Evolutionary conservation across 2,329 filamentous ascomycete species (phyloP), one percentile per base, ranked within the genome.

Genomic region (Fusarium sp.): DNA sequence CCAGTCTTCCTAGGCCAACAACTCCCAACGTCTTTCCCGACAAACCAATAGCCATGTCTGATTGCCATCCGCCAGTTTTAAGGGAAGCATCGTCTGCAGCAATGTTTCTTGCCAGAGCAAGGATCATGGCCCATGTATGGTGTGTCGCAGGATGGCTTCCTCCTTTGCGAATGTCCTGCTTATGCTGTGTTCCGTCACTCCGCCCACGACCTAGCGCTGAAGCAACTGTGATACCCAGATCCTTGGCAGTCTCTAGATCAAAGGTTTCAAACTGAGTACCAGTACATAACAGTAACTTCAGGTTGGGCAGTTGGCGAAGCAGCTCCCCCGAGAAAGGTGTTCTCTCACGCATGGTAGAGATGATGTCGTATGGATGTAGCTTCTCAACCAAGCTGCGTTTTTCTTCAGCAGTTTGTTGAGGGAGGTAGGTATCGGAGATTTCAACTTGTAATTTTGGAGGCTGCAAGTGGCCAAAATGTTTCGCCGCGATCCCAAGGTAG

Each of bases 131-230:
- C 56, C 56, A 59, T 8, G 56, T 33, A 33, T 59, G 56, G 1
- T 59, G 56, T 1, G 56, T 59, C 0, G 56, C 35, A 13, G 56
- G 56, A 39, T 59, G 56, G 4, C 35, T 54, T 39, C 56, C 56
- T 18, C 56, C 56, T 36, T 59, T 59, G 4, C 26, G 44, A 0
- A 59, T 59, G 22, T 59, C 56, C 45, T 59, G 56, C 15, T 59
- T 36, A 39, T 59, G 56, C n/a, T 54, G 41, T 1, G 31, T 4
- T 7, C 20, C 44, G 5, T 59, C 56, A 31, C 44, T 59, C 8
- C 56, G 33, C 1, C 56, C 56, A 3, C 56, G 56, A 26, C 56
- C 56, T 14, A 30, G 5, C 14, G 56, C 45, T 9, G 45, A 39
- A 12, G 45, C 56, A 7, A 59, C 45, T 8, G n/a, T 31, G 16